Percentiles rank a stretch among this genome's conserved stretches.
Conservation (phyloP, 1,139 yeast genomes). For the Casaregolazyma lundiana region DNA sequence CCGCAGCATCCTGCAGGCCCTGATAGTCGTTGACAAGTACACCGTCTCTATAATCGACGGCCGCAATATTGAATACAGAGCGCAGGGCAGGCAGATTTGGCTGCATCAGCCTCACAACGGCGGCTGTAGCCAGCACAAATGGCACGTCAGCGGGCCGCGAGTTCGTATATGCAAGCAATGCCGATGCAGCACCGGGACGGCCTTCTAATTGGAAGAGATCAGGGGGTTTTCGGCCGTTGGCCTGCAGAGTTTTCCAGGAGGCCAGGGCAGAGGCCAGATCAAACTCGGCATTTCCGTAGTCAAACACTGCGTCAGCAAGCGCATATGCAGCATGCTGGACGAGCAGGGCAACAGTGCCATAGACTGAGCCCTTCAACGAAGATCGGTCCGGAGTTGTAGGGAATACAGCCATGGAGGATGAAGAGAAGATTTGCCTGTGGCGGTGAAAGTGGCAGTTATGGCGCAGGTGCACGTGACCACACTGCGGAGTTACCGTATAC, state of each 20-base stretch:
- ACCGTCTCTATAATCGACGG: conserved; percentile 37
- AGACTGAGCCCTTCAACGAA: conserved; percentile 21
- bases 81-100: conserved; percentile 44
- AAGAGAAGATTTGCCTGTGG: neutral
- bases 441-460: conserved; percentile 10
- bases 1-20: conserved; percentile 60
- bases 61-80: conserved; percentile 61
- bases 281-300: conserved; percentile 62
- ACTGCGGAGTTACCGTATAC: conserved; percentile 2
- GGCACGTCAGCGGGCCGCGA: conserved; percentile 23
- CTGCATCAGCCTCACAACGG: conserved; percentile 63
- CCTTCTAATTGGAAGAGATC: conserved; percentile 60
- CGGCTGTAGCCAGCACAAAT: conserved; percentile 59
- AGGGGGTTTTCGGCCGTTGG: conserved; percentile 55
- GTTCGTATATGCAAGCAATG: conserved; percentile 67
- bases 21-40: conserved; percentile 62
- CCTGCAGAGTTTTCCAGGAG: conserved; percentile 52
- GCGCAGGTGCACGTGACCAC: conserved; percentile 7
- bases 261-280: conserved; percentile 57
- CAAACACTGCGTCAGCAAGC: conserved; percentile 59
- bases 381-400: neutral
- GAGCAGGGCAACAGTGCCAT: conserved; percentile 53
- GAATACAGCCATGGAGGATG: neutral
- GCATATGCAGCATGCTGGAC: conserved; percentile 65
- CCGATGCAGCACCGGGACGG: conserved; percentile 79